Base-by-base conservation (phyloP, 306 rosid species). In the Malus fusca region DNA sequence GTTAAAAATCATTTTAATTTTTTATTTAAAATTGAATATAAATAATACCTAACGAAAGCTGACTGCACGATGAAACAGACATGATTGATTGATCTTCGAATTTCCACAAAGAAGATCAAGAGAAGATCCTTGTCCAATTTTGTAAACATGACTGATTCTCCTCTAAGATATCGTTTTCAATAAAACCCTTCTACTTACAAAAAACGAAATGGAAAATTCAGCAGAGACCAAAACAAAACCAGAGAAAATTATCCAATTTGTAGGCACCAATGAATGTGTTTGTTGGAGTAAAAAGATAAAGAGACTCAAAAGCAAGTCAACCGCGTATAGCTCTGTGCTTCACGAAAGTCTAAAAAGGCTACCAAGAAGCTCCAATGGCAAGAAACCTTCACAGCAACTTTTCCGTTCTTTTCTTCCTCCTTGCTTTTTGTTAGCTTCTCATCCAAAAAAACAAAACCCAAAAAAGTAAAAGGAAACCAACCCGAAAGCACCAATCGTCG, bases 311-410 rank as follows among this genome's bases (percentile, higher is more conserved):
- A 52, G 40, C 21, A 25, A 72, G 73, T 78, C 77, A 78, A 71
- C 72, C 33, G 37, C 40, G 42, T 23, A 11, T 61, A 4, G 63
- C 44, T n/a, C 71, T 48, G 12, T 75, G 23, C 55, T 52, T 66
- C 42, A 26, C 30, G 58, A 68, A 48, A 72, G 96, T 82, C 88
- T 81, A 74, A 59, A 83, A 77, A 72, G 89, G 77, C 92, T 26
- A 59, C 81, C 63, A 23, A 78, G 46, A 74, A 43, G 61, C 77
- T 61, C 77, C 60, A 74, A 74, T 11, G 69, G 60, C 69, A 43
- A 14, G 53, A 48, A 6, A 61, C 43, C 40, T 44, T 13, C 69
- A 18, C 4, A 10, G 23, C 23, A 43, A 58, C 76, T 58, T 69
- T 44, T 73, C 75, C 68, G 43, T 5, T 11, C 43, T 18, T n/a